Conservation (phyloP, 2,329 filamentous ascomycete genomes). For the Colletotrichum trifolii region DNA sequence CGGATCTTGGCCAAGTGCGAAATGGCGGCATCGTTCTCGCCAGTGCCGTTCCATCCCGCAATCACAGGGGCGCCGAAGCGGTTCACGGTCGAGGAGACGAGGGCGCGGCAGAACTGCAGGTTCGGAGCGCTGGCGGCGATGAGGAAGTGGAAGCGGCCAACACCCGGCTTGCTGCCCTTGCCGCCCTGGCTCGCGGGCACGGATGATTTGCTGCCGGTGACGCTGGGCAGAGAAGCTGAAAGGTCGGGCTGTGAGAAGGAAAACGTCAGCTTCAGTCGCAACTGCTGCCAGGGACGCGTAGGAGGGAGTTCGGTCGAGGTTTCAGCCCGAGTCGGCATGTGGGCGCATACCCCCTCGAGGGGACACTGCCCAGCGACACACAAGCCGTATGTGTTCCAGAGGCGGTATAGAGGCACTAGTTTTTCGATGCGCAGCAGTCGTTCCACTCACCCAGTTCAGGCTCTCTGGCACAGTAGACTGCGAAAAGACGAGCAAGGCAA, state of each 20-base stretch:
- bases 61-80: conserved; percentile 51
- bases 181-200: conserved; percentile 13
- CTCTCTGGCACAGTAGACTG: conserved; percentile 31
- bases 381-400: background rate
- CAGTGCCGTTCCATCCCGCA: conserved; percentile 51
- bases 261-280: conserved; percentile 28
- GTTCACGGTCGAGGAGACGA: conserved; percentile 51
- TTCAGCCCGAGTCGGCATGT: conserved; percentile 29
- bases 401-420: conserved; percentile 10
- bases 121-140: conserved; percentile 52
- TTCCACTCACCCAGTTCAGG: conserved; percentile 35
- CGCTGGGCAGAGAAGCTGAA: conserved; percentile 30
- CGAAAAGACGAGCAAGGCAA: conserved; percentile 31
- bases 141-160: conserved; percentile 48
- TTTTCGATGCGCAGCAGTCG: conserved; percentile 7
- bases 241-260: conserved; percentile 28
- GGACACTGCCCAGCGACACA: background rate
- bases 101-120: conserved; percentile 50
- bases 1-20: conserved; percentile 55
- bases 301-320: conserved; percentile 26
- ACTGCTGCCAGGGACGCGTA: conserved; percentile 15
- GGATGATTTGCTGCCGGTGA: conserved; percentile 29
- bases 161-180: conserved; percentile 18
- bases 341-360: conserved; percentile 16
- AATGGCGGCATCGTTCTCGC: conserved; percentile 46